Base-by-base conservation (phyloP, 495 filamentous ascomycete genomes). In the Neurospora cerealis region DNA sequence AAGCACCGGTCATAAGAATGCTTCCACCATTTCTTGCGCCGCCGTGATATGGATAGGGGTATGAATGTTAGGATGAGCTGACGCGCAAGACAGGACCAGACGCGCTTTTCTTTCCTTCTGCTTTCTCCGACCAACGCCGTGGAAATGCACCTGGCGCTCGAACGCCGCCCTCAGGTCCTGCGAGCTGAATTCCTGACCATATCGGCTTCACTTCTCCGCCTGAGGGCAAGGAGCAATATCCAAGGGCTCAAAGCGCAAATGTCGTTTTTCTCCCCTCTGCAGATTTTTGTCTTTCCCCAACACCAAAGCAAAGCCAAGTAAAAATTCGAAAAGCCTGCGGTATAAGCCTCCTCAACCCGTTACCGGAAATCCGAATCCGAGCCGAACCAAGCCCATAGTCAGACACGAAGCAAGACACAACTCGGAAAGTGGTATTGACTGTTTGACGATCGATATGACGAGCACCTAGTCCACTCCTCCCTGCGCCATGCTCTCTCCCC, bases 381-480 rank as follows among this genome's bases (percentile, higher is more conserved):
- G 28, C 48, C 41, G 28, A 54, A 38, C 8, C 69, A 28, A 34
- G 42, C 38, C 4, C 13, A 17, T 46, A 48, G 42, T 21, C 36
- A 46, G 60, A 24, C 62, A 71, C 13, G 70, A 62, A n/a, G 60
- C 69, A 74, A 62, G 39, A 60, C 21, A 73, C 69, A 70, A 46
- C 54, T 32, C 28, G 44, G 76, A 74, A 72, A 70, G 62, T 77
- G 74, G 44, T 62, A 60, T 39, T 11, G 60, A 41, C 73, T 73
- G 21, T 72, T 41, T 70, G 37, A 40, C 5, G 24, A 48, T 21
- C 54, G 54, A 32, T 62, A 15, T 62, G 54, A 34, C 54, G 2
- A 62, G 34, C 24, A 62, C 54, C 54, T 62, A 62, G 28, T 62
- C 24, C 54, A 62, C 6, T 32, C 54, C 54, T 62, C 21, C 54